phyloP scores from a whole-genome alignment of 225 moss, liverwort and hornwort genomes.

The Lunularia cruciata region DNA sequence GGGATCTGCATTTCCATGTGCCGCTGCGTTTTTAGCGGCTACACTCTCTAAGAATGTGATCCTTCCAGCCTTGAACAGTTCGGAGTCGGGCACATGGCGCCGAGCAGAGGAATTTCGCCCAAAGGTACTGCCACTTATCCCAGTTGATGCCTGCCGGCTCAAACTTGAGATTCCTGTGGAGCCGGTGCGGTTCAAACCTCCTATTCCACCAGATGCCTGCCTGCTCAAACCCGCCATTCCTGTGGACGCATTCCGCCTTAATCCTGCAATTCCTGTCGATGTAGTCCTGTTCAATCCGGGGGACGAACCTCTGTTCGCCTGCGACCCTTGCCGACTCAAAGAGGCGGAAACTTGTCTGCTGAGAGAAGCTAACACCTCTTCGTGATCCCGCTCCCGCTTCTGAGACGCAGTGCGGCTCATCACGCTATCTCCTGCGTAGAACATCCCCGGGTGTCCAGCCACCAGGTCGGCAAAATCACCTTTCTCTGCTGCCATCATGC shows the following conservation, averaged over 20 bases:
- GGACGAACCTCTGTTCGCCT: constrained; percentile 3
- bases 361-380: constrained; percentile 43
- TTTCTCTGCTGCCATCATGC: constrained; percentile 43
- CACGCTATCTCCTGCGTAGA: constrained; percentile 21
- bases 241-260: constrained; percentile 27
- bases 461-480: constrained; percentile 38
- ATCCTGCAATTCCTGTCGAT: constrained; percentile 28
- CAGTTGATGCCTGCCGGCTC: constrained; percentile 23
- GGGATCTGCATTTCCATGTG: not conserved
- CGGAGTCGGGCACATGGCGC: constrained; percentile 15
- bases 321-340: constrained; percentile 36
- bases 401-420: constrained; percentile 42
- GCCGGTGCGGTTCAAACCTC: constrained; percentile 18
- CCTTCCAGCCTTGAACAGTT: constrained; percentile 29
- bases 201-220: constrained; percentile 16
- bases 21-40: constrained; percentile 4
- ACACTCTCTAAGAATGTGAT: constrained; percentile 19
- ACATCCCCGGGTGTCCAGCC: constrained; percentile 40
- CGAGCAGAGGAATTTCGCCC: constrained; percentile 19
- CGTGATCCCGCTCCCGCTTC: constrained; percentile 35
- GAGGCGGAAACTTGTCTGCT: constrained; percentile 39
- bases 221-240: constrained; percentile 25
- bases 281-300: constrained; percentile 17
- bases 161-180: constrained; percentile 21
- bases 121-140: not conserved